A percentile compares a stretch with the other conserved stretches of the same genome.
These are phyloP conservation scores for Triticum aestivum DNA, from an alignment of 176 grass and related monocot genomes.

Conservation along the genomic window DNA sequence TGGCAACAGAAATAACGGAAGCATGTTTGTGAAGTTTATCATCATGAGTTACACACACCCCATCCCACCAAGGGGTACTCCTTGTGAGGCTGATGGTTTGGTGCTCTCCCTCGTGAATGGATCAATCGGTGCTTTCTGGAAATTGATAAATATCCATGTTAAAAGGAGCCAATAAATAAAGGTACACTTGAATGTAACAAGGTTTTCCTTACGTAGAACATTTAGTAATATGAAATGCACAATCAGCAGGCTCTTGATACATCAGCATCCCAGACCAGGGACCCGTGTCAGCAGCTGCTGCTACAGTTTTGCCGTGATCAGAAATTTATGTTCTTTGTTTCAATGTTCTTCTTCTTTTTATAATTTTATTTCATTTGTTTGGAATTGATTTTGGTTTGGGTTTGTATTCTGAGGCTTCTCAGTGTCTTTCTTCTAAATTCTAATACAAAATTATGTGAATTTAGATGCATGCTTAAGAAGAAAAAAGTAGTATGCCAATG, in stretches of 20 bases:
- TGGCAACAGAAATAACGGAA: slow-evolving; percentile 3
- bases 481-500: not conserved
- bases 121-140: slow-evolving; percentile 97
- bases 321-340: not conserved
- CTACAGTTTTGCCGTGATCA: slow-evolving; percentile 2
- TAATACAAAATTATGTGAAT: not conserved
- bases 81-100: slow-evolving; percentile 85
- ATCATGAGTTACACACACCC: slow-evolving; percentile 53
- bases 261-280: not conserved
- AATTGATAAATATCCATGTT: slow-evolving; percentile 42
- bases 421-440: not conserved
- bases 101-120: slow-evolving; percentile 84
- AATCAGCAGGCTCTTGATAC: not conserved
- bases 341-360: not conserved
- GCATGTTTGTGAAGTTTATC: slow-evolving; percentile 12
- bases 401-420: not conserved
- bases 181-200: slow-evolving; percentile 6
- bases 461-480: not conserved
- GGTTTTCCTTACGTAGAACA: slow-evolving; percentile 14
- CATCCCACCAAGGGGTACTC: slow-evolving; percentile 97
- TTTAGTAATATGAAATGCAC: slow-evolving; percentile 26
- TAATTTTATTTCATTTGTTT: not conserved
- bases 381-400: not conserved
- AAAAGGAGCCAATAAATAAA: slow-evolving; percentile 31
- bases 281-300: not conserved